Evolutionary conservation across 2,329 filamentous ascomycete species (phyloP).

Genomic region (Dothideomycetes sp.): DNA sequence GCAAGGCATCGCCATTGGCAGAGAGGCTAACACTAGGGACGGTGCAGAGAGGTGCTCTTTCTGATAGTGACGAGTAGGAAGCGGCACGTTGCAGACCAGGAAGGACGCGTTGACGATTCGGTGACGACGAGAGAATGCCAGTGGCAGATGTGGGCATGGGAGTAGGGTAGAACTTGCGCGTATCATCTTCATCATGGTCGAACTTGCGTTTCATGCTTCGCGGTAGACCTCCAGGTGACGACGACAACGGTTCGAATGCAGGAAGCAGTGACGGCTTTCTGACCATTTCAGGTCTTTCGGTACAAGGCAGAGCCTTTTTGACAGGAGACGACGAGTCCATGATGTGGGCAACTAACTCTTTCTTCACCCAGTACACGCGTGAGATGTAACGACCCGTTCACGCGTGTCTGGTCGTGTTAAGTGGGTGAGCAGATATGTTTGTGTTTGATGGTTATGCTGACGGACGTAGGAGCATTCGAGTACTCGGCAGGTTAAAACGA

Average conservation of each 20-base stretch:
- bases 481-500: too few relatives aligned
- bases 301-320: conserved; percentile 9
- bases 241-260: conserved; percentile 71
- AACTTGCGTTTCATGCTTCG: conserved; percentile 59
- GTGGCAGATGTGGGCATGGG: conserved; percentile 91
- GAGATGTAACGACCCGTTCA: conserved; percentile 9
- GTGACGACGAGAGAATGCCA: conserved; percentile 80
- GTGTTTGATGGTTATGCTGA: too few relatives aligned
- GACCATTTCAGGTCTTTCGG: conserved; percentile 8
- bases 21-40: conserved; percentile 76
- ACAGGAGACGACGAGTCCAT: conserved; percentile 5
- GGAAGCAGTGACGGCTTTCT: conserved; percentile 57
- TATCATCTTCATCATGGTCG: conserved; percentile 37
- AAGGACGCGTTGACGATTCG: conserved; percentile 48
- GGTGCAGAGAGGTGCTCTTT: conserved; percentile 72
- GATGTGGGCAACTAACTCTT: background rate
- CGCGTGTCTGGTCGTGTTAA: conserved; percentile 12
- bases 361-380: conserved; percentile 10
- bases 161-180: conserved; percentile 69
- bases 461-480: too few relatives aligned
- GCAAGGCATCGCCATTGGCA: conserved; percentile 68
- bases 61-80: conserved; percentile 50
- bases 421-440: too few relatives aligned
- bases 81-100: conserved; percentile 50
- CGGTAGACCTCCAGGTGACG: conserved; percentile 59